Base-by-base conservation (phyloP, 257 asterid species). In the Echites panduratus region DNA sequence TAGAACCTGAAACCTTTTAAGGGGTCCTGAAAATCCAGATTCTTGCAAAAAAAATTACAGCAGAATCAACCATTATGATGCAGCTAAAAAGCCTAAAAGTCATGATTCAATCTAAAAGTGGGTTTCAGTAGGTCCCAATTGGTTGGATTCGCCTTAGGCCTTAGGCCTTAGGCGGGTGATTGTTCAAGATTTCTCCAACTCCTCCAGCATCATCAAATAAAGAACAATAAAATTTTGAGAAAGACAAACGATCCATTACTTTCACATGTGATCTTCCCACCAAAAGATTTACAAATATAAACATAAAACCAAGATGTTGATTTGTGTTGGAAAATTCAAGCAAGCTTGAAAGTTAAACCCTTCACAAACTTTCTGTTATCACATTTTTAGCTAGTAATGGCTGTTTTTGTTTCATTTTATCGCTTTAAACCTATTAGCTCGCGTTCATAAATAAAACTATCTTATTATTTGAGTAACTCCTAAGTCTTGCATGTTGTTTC, bases 201-300 rank as follows among this genome's bases (percentile, higher is more conserved):
- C 73, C 71, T 32, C 38, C 38, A 2, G 49, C 53, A 69, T 45
- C 70, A 71, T 75, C 80, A 70, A 24, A 47, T 47, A 49, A 73
- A 66, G 64, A 2, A 68, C n/a, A 61, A 53, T 9, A 2, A 71
- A 75, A 57, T 26, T 40, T 22, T 7, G 85, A 84, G 53, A 66
- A 74, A 70, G 83, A 84, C 82, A 75, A 75, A 70, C 73, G 80
- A 76, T 67, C 85, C 89, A 76, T 82, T 82, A 72, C 87, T 82
- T 79, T 80, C 83, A 79, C 91, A 85, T 76, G 96, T 85, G 97
- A 81, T 76, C 73, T 80, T 82, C 72, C 78, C 84, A 75, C 78
- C 78, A 48, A 45, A 53, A 11, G 63, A 20, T 66, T 32, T 32
- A 50, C 27, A 24, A 19, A 26, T 20, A 64, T 48, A 20, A 26